Base-by-base conservation (phyloP, 78 protist genomes). In the slime mould (Dictyostelium discoideum) region DNA sequence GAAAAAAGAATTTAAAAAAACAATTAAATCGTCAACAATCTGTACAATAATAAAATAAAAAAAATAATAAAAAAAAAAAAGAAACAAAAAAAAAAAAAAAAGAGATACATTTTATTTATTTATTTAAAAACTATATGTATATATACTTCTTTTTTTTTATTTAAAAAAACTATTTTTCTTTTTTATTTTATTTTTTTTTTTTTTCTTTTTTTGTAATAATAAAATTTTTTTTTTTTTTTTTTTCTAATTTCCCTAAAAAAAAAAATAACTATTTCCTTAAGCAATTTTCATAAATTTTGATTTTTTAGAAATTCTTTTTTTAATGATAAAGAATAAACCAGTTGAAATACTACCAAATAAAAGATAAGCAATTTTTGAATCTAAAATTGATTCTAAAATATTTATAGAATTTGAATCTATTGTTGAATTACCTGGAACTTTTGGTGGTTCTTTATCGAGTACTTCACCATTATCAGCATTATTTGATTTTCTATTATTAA, bases 241-340 rank as follows among this genome's bases (percentile, higher is more conserved):
- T 20, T 10, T 40, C 3, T 76, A 32, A 32, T 32, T 32, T 32
- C 37, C 37, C 39, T 74, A 0, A 3, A 26, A 42, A 42, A 42
- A 46, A 46, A 46, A n/a, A n/a, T n/a, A n/a, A 46, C 46, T 24
- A 16, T 48, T 32, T 2, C 24, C 5, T 24, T 87, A 87, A 37
- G 93, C 93, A 24, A 87, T 87, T 63, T 87, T 87, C 93, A 87
- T 87, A 87, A 87, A 87, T 40, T 87, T 87, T n/a, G 76, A 44
- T 79, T 79, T 87, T n/a, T 63, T 77, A 7, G 67, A 13, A 1
- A 87, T 24, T 87, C 72, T 87, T 40, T 87, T 87, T 63, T 65
- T 77, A 57, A 79, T 79, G 42, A 65, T 65, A 14, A 87, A 40
- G 20, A 26, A 50, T 22, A 60, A 79, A 7, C 67, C 85, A 24